Conservation (phyloP, 1,139 yeast species). For the Scheffersomyces parashehatae region DNA sequence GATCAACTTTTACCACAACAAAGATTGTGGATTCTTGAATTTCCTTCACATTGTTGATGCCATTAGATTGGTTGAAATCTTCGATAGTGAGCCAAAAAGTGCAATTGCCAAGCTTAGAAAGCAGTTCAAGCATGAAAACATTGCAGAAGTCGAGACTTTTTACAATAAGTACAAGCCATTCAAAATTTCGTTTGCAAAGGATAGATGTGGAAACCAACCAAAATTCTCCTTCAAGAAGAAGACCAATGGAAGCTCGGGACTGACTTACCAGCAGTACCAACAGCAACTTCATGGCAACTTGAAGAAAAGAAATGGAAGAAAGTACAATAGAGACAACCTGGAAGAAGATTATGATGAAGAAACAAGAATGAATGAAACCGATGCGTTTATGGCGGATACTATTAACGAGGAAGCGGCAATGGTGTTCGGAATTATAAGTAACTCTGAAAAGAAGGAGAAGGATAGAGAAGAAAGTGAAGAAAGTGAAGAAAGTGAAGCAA, state of each 20-base stretch:
- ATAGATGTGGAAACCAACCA: constrained; percentile 50
- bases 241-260: constrained; percentile 11
- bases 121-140: constrained; percentile 5
- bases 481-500: constrained; percentile 6
- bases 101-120: constrained; percentile 9
- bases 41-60: constrained; percentile 40
- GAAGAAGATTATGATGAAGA: constrained; percentile 11
- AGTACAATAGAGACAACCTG: constrained; percentile 2
- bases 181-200: constrained; percentile 53
- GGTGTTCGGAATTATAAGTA: constrained; percentile 47
- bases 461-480: constrained; percentile 7
- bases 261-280: constrained; percentile 16
- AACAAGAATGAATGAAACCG: constrained; percentile 9
- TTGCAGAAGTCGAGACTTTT: constrained; percentile 5
- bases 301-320: constrained; percentile 6
- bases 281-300: constrained; percentile 14
- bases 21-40: constrained; percentile 49
- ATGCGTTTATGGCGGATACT: constrained; percentile 21
- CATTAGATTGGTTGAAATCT: constrained; percentile 15
- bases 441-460: constrained; percentile 13
- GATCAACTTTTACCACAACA: constrained; percentile 46
- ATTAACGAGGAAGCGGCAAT: constrained; percentile 46
- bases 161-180: constrained; percentile 38
- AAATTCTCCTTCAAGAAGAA: constrained; percentile 44
- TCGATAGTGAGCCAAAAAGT: constrained; percentile 9